A percentile compares a stretch with the other conserved stretches of the same genome.
phyloP scores from a whole-genome alignment of 805 yeast species.

The Allodekkera sacchari region DNA sequence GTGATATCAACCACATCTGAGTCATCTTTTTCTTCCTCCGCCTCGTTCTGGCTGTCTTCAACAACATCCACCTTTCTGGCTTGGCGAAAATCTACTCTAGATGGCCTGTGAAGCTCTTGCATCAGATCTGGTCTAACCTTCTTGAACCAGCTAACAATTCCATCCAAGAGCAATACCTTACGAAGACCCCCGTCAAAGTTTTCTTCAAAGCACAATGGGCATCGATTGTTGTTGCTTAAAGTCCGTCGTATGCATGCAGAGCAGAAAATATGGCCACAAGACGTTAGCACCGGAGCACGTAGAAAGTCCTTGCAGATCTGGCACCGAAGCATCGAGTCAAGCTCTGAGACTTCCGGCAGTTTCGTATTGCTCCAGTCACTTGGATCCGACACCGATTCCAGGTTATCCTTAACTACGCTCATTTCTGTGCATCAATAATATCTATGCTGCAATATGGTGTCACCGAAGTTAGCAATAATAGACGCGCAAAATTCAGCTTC shows the following conservation, averaged over 20 bases:
- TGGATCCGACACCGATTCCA: constrained; percentile 47
- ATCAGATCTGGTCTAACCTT: constrained; percentile 33
- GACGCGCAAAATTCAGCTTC: background rate
- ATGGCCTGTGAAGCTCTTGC: constrained; percentile 22
- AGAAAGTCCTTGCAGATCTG: constrained; percentile 82
- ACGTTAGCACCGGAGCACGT: constrained; percentile 71
- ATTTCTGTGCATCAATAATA: too few species aligned
- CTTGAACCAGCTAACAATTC: constrained; percentile 47
- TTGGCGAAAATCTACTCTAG: too few species aligned
- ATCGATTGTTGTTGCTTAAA: constrained; percentile 47
- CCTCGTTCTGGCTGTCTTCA: constrained; percentile 15
- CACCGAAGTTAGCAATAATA: too few species aligned
- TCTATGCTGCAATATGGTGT: too few species aligned
- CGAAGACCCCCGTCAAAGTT: constrained; percentile 62
- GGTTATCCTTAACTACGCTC: constrained; percentile 11
- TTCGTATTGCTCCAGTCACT: constrained; percentile 56
- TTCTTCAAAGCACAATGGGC: constrained; percentile 74
- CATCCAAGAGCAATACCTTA: constrained; percentile 65
- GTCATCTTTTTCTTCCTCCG: constrained; percentile 10
- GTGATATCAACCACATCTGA: too few species aligned
- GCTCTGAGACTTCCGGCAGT: constrained; percentile 46
- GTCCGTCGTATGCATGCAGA: constrained; percentile 76
- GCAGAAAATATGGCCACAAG: constrained; percentile 87
- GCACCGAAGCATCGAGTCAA: constrained; percentile 72
- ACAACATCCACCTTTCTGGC: too few species aligned